Evolutionary conservation across 805 yeast genomes (phyloP).

Genomic region (Metschnikowia peoriensis): DNA sequence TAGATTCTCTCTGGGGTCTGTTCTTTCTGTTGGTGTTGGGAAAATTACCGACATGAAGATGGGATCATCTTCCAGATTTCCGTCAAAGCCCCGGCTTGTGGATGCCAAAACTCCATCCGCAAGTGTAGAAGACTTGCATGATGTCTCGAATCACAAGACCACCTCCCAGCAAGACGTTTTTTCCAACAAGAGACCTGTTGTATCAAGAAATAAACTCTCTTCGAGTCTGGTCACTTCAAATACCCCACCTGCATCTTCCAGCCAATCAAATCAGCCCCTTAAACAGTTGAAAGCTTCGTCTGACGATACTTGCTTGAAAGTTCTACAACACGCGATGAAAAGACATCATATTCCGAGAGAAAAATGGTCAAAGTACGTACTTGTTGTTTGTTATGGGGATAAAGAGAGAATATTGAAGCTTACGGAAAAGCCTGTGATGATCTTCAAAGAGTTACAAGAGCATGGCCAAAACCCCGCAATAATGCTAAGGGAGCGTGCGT

Average conservation of each 20-base stretch:
- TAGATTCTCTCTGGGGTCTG: constrained; percentile 37
- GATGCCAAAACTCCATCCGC: constrained; percentile 12
- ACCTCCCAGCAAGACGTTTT: constrained; percentile 1
- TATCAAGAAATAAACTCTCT: constrained; percentile 10
- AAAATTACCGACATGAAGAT: constrained; percentile 26
- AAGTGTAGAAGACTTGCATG: constrained; percentile 8
- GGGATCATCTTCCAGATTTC: constrained; percentile 7
- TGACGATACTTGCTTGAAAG: constrained; percentile 88
- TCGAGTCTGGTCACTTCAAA: constrained; percentile 11
- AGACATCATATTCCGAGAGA: constrained; percentile 73
- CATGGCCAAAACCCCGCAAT: constrained; percentile 87
- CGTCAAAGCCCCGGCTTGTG: constrained; percentile 16
- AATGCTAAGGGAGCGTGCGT: constrained; percentile 81
- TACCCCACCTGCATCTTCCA: constrained; percentile 1
- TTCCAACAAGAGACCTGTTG: constrained; percentile 1
- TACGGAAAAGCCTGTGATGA: constrained; percentile 84
- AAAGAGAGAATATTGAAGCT: constrained; percentile 79
- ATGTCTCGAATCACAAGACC: constrained; percentile 1
- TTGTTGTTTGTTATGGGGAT: constrained; percentile 88
- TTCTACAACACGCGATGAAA: constrained; percentile 83
- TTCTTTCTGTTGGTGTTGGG: constrained; percentile 43
- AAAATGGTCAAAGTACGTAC: constrained; percentile 86
- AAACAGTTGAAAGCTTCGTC: constrained; percentile 82
- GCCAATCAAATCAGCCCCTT: constrained; percentile 49
- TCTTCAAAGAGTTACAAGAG: constrained; percentile 81